phyloP scores from a whole-genome alignment of 176 grass and related monocot species.

The Canna indica region DNA sequence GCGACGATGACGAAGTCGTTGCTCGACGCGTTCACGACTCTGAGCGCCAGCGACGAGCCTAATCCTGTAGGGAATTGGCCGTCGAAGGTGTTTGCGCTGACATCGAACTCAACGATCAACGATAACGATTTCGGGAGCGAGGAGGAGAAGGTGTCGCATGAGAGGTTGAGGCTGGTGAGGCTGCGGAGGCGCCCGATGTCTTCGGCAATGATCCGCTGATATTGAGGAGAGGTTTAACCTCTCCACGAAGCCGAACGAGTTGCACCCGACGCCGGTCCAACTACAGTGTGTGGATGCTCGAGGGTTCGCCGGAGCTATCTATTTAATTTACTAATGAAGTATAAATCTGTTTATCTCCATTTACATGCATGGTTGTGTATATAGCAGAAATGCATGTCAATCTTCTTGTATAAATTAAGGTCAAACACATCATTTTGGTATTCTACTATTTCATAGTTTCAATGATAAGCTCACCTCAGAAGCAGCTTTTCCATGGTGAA shows the following conservation, averaged over 20 bases:
- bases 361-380: too few relatives aligned
- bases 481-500: too few relatives aligned
- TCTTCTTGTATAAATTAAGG: too few relatives aligned
- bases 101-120: constrained; percentile 48
- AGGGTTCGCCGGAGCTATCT: not conserved
- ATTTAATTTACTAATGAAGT: too few relatives aligned
- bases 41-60: constrained; percentile 36
- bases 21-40: constrained; percentile 48
- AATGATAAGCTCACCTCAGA: too few relatives aligned
- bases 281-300: constrained; percentile 39
- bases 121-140: constrained; percentile 51
- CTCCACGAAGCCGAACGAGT: constrained; percentile 35
- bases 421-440: too few relatives aligned
- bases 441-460: too few relatives aligned
- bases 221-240: constrained; percentile 57
- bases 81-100: constrained; percentile 67
- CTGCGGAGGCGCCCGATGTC: constrained; percentile 41
- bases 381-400: too few relatives aligned
- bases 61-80: constrained; percentile 68
- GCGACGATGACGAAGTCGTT: constrained; percentile 89
- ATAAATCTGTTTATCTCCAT: too few relatives aligned
- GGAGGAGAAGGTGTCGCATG: constrained; percentile 54
- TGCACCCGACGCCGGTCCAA: constrained; percentile 63
- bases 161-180: constrained; percentile 62
- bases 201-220: constrained; percentile 50